A percentile compares a stretch with the other conserved stretches of the same genome.
phyloP scores from a whole-genome alignment of 768 basidiomycete species.

The Coprinellus micaceus region DNA sequence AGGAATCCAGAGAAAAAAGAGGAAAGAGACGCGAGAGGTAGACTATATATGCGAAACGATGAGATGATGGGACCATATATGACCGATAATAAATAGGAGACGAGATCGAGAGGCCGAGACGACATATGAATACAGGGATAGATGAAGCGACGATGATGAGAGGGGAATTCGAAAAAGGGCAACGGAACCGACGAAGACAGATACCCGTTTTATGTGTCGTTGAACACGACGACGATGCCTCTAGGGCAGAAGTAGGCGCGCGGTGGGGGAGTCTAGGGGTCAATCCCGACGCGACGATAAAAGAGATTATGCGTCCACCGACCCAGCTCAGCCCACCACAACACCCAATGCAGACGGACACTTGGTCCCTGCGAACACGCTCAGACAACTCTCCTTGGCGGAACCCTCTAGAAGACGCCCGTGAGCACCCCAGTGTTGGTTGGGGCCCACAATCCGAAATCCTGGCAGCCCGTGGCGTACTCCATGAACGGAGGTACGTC shows the following conservation, averaged over 20 bases:
- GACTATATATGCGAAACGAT: constrained; percentile 13
- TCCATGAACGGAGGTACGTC: constrained; percentile 2
- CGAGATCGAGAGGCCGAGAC: constrained; percentile 15
- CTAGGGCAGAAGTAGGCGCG: not conserved
- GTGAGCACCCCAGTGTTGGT: constrained; percentile 3
- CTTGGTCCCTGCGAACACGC: not conserved
- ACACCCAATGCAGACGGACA: not conserved
- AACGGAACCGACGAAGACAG: constrained; percentile 2
- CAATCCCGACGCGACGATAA: constrained; percentile 4
- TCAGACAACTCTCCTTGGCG: not conserved
- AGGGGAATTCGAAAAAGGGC: not conserved
- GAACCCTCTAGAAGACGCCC: not conserved
- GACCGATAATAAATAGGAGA: constrained; percentile 18
- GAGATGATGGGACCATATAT: constrained; percentile 9
- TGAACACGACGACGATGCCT: not conserved
- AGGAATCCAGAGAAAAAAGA: constrained; percentile 19
- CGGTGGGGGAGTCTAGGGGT: not conserved
- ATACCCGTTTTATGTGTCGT: not conserved
- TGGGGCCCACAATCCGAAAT: constrained; percentile 6
- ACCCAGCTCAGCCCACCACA: not conserved
- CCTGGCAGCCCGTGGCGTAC: constrained; percentile 1
- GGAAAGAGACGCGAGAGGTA: constrained; percentile 14
- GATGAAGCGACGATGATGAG: not conserved
- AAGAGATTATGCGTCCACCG: not conserved
- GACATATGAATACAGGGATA: constrained; percentile 14